Evolutionary conservation across 2,329 filamentous ascomycete species (phyloP).

Genomic region (Alternaria postmessia): DNA sequence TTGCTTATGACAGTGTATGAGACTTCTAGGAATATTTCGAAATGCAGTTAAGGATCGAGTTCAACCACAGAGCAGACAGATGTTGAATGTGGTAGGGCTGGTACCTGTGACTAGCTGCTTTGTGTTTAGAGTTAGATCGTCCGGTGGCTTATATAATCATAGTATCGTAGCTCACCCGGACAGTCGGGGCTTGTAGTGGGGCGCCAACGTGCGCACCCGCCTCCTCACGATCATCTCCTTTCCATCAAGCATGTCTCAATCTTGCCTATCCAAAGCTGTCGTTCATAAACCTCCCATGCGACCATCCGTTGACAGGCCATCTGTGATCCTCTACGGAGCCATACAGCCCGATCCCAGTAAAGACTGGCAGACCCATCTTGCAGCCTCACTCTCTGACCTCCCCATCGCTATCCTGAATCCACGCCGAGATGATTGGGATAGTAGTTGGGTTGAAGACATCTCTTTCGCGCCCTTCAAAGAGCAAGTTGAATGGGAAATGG

Average conservation of each 20-base stretch:
- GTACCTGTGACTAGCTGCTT: not conserved
- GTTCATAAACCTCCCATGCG: conserved; percentile 34
- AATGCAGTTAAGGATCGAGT: not conserved
- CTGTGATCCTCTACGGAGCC: conserved; percentile 67
- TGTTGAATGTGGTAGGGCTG: not conserved
- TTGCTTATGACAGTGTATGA: not conserved
- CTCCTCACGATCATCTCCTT: not conserved
- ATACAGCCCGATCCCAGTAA: conserved; percentile 52
- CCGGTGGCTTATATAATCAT: conserved; percentile 4
- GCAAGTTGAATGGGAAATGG: conserved; percentile 70
- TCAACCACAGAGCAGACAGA: not conserved
- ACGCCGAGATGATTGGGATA: conserved; percentile 65
- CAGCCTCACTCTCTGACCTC: conserved; percentile 47
- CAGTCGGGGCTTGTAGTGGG: not conserved
- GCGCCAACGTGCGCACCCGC: not conserved
- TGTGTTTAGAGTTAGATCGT: not conserved
- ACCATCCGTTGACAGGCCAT: conserved; percentile 29
- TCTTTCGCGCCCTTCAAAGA: conserved; percentile 60
- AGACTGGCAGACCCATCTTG: conserved; percentile 63
- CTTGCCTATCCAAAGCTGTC: conserved; percentile 17
- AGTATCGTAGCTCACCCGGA: not conserved
- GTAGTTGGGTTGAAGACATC: conserved; percentile 64
- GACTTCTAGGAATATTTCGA: not conserved
- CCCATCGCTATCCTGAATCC: conserved; percentile 67
- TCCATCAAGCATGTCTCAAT: conserved; percentile 20